Evolutionary conservation across 2,329 filamentous ascomycete genomes (phyloP), one percentile per base, ranked within the genome.

Genomic region (Colletotrichum higginsianum): DNA sequence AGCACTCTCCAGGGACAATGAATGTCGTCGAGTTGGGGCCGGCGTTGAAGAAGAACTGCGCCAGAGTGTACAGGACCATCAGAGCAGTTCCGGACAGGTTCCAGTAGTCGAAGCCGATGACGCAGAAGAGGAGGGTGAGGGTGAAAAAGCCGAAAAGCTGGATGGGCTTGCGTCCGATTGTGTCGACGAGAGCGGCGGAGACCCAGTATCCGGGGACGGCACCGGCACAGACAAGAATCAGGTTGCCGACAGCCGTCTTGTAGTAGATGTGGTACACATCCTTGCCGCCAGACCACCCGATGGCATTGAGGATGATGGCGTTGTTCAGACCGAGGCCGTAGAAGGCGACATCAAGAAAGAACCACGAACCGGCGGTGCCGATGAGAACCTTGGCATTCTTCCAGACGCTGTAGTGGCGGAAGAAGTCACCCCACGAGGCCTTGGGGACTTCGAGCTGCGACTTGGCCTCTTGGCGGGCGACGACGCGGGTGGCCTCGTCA

Each of bases 351-450:
- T 85, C 85, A 64, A 94, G 90, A 82, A 93, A 89, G 82, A 95
- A 96, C 94, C 94, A 97, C 2, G 94, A 96, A 50, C 92, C 92
- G 15, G 93, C 92, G 15, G 93, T 96, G n/a, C 93, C 93, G 52
- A 94, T 84, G 0, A 94, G 88, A 18, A 95, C 87, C 78, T 91
- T 90, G 66, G 88, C 90, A 79, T 96, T 91, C 84, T 90, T 93
- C 86, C 88, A 90, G 78, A 92, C 88, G 69, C 85, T 80, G 81
- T 94, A 96, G 83, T 96, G 92, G 44, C 80, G 81, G 81, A 85
- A 79, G 83, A 96, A 96, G 82, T 97, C 94, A 23, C 77, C 74
- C 86, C 89, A 94, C 75, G 90, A 91, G 47, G 93, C 92, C 84
- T 93, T 92, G 75, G 91, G 91, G 0, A 92, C 84, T 53, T 89